phyloP scores from a whole-genome alignment of 495 filamentous ascomycete genomes.

The Penicillium lagena region DNA sequence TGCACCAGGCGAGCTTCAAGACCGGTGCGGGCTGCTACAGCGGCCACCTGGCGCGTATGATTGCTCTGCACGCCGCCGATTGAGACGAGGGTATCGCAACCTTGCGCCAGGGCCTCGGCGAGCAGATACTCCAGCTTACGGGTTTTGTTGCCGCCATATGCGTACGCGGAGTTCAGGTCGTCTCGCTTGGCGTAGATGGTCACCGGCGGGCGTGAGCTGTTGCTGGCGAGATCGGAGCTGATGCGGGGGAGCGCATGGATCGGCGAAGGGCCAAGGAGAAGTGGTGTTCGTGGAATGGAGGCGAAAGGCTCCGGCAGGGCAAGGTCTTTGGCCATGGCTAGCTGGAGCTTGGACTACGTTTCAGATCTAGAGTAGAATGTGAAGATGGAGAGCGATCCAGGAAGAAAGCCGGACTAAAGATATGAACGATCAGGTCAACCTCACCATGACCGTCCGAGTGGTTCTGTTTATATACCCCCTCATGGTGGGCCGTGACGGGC shows the following conservation, averaged over 20 bases:
- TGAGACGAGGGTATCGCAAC: constrained; percentile 50
- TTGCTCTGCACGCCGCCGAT: constrained; percentile 63
- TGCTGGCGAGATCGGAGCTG: constrained; percentile 44
- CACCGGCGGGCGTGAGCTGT: constrained; percentile 22
- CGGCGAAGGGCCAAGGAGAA: constrained; percentile 54
- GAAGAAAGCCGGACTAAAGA: too few relatives aligned
- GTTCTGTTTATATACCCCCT: too few relatives aligned
- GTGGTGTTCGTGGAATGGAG: constrained; percentile 45
- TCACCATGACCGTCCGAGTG: too few relatives aligned
- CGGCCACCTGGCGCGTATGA: constrained; percentile 58
- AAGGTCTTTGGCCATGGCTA: constrained; percentile 4
- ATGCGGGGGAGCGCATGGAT: constrained; percentile 55
- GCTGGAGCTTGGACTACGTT: neutral
- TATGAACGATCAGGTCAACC: too few relatives aligned
- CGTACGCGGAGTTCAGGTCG: constrained; percentile 55
- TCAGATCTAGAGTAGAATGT: neutral
- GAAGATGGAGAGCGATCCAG: neutral
- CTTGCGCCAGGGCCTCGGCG: constrained; percentile 47
- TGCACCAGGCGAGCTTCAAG: constrained; percentile 51
- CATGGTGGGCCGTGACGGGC: neutral
- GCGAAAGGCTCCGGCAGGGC: constrained; percentile 51
- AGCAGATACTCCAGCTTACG: constrained; percentile 59
- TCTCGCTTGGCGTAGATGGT: constrained; percentile 58
- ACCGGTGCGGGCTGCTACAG: constrained; percentile 44
- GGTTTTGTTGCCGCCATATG: constrained; percentile 61